phyloP scores from a whole-genome alignment of 164 flowering plant species.

The Akebia trifoliata region DNA sequence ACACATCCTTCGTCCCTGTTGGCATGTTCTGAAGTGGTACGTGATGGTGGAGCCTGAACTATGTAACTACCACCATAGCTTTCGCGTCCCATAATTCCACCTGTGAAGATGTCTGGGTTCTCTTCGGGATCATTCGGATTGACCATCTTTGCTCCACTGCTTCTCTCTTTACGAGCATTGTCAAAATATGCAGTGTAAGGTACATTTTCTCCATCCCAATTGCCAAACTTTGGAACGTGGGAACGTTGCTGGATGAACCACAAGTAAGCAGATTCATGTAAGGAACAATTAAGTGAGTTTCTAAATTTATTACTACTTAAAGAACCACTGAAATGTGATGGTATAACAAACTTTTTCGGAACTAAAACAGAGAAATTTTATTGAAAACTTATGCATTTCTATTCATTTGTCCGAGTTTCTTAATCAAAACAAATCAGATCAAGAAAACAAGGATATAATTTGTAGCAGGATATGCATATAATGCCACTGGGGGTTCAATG shows the following conservation, averaged over 20 bases:
- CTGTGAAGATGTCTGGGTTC: slow-evolving; percentile 47
- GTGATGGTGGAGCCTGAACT: slow-evolving; percentile 1
- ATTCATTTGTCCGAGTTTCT: too few species aligned
- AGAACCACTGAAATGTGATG: background rate
- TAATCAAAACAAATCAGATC: too few species aligned
- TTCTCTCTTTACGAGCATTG: slow-evolving; percentile 45
- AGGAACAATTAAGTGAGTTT: background rate
- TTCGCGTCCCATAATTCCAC: background rate
- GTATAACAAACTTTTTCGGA: too few species aligned
- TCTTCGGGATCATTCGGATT: slow-evolving; percentile 75
- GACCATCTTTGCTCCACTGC: slow-evolving; percentile 23
- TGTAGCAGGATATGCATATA: too few species aligned
- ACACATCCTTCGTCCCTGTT: slow-evolving; percentile 6
- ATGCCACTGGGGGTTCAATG: too few species aligned
- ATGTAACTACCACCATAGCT: slow-evolving; percentile 3
- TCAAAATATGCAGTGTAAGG: slow-evolving; percentile 61
- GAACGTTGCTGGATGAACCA: slow-evolving; percentile 27
- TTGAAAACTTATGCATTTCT: too few species aligned
- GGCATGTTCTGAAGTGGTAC: slow-evolving; percentile 1
- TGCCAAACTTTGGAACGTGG: slow-evolving; percentile 58
- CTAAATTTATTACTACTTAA: slow-evolving; percentile 1
- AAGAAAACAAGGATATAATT: too few species aligned
- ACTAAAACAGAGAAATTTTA: too few species aligned
- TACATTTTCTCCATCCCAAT: slow-evolving; percentile 52
- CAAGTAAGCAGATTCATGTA: background rate